A percentile compares a stretch with the other conserved stretches of the same genome.
phyloP scores from a whole-genome alignment of 805 yeast genomes.

The Schizosaccharomyces lindneri region DNA sequence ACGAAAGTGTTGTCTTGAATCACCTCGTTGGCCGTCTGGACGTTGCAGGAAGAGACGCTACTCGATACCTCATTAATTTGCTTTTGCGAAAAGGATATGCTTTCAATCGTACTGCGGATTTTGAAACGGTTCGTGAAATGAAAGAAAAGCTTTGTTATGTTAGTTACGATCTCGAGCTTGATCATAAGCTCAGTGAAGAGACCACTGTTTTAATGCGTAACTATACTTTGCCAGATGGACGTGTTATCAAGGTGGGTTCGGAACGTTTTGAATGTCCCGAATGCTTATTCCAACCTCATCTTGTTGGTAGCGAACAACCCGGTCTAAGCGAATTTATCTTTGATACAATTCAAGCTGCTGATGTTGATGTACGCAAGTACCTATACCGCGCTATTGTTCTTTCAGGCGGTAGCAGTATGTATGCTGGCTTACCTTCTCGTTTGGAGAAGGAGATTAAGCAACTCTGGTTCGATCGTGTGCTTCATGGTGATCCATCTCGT shows the following conservation, averaged over 20 bases:
- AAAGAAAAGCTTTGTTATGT: slow-evolving; percentile 94
- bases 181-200: slow-evolving; percentile 64
- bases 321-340: slow-evolving; percentile 86
- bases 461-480: slow-evolving; percentile 74
- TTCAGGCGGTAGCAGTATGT: slow-evolving; percentile 96
- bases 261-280: slow-evolving; percentile 95
- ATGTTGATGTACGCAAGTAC: slow-evolving; percentile 73
- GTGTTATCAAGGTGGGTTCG: slow-evolving; percentile 77
- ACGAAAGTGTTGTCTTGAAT: slow-evolving; percentile 86
- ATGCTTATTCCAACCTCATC: slow-evolving; percentile 83
- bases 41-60: slow-evolving; percentile 95
- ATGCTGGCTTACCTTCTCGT: slow-evolving; percentile 91
- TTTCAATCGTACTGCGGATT: slow-evolving; percentile 93
- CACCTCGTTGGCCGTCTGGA: slow-evolving; percentile 80
- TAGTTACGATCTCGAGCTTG: slow-evolving; percentile 78
- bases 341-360: slow-evolving; percentile 83
- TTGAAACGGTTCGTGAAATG: slow-evolving; percentile 83
- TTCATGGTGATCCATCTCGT: slow-evolving; percentile 66
- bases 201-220: slow-evolving; percentile 85
- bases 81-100: slow-evolving; percentile 91
- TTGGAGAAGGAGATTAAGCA: slow-evolving; percentile 90
- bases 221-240: slow-evolving; percentile 92
- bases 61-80: slow-evolving; percentile 79
- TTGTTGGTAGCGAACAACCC: slow-evolving; percentile 89
- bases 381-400: slow-evolving; percentile 77